Evolutionary conservation across 169 alveolate species (phyloP), one percentile per base, ranked within the genome.

Genomic region (Plasmodium gallinaceum): DNA sequence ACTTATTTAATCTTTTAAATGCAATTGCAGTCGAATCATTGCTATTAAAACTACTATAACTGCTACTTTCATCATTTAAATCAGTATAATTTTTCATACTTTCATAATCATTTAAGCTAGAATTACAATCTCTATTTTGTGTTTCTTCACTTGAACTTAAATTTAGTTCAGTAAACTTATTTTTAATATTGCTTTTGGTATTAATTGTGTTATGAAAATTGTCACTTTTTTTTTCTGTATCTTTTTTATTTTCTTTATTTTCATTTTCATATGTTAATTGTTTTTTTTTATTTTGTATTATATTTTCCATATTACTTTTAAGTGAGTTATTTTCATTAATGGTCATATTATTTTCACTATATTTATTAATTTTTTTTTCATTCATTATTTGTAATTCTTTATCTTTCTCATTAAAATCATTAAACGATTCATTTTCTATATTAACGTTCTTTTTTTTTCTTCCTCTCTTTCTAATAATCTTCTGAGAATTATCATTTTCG

Each of bases 21-120:
- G 80, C 70, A 78, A 78, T 78, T 32, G 83, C 91, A 2, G 91
- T 70, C 20, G 91, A 83, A 61, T 83, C 91, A 61, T 69, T 52
- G 18, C 86, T 68, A 48, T 69, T 62, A 2, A 60, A 45, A 48
- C 86, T 83, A 37, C 69, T 83, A 42, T 62, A 18, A 58, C 80
- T 57, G 22, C 65, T 58, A 14, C 46, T 70, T 45, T 68, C 65
- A 52, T 48, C 51, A 5, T 83, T 24, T 7, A 43, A 22, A 57
- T 51, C 72, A 32, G 62, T 7, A 5, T 45, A 58, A 26, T 70
- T 64, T 73, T 62, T 68, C 2, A 43, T 85, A 62, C 91, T 83
- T 18, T 51, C 85, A 48, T 57, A 83, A 16, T 83, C 91, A 74
- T 37, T 69, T 46, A 43, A 5, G 43, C 91, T 83, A 8, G 91